A percentile compares a stretch with the other conserved stretches of the same genome.
Evolutionary conservation across 2,329 filamentous ascomycete genomes (phyloP).

Genomic region (Trichoderma breve): DNA sequence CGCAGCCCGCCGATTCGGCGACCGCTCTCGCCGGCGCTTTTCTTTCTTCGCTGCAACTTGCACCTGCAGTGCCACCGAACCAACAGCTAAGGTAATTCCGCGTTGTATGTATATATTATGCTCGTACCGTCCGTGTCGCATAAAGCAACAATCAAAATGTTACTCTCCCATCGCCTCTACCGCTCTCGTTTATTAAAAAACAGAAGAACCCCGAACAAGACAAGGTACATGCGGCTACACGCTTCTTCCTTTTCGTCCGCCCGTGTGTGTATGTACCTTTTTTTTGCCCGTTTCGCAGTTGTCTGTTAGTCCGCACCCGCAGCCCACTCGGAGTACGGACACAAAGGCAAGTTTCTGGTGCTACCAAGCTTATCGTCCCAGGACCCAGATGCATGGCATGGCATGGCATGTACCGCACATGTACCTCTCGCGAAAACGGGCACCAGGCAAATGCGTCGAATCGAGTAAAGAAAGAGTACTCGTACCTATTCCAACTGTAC

Average conservation of each 20-base stretch:
- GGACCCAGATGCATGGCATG: not conserved
- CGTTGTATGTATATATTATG: no score
- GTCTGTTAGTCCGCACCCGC: constrained; percentile 6
- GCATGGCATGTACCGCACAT: not conserved
- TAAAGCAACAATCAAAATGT: no score
- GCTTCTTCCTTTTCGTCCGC: not conserved
- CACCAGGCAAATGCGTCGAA: not conserved
- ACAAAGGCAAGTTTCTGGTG: not conserved
- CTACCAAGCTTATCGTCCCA: not conserved
- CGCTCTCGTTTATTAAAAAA: no score
- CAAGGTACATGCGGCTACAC: no score
- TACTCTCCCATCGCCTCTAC: no score
- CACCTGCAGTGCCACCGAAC: not conserved
- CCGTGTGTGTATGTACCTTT: not conserved
- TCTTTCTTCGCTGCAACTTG: not conserved
- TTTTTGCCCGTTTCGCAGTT: not conserved
- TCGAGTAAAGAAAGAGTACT: not conserved
- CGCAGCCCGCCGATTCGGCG: constrained; percentile 11
- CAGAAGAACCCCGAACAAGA: no score
- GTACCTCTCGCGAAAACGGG: not conserved
- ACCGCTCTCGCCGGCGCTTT: not conserved
- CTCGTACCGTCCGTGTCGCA: no score
- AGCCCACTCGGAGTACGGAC: not conserved
- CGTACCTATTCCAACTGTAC: not conserved
- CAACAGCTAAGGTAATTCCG: not conserved